phyloP scores from a whole-genome alignment of 1,284 basidiomycete genomes.

The Coriolopsis trogii region DNA sequence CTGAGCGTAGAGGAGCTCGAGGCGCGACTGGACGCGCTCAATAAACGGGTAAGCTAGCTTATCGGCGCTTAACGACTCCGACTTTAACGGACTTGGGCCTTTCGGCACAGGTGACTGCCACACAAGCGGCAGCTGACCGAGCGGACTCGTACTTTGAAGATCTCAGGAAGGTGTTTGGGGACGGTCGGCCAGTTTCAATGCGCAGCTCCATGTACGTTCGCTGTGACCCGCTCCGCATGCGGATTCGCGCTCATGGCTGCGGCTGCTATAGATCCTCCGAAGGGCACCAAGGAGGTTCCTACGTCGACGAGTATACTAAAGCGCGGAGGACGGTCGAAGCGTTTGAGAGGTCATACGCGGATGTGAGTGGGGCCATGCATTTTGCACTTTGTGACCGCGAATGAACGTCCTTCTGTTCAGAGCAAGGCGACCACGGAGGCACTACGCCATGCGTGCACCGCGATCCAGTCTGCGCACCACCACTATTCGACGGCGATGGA shows the following conservation, averaged over 20 bases:
- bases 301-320: constrained; percentile 11
- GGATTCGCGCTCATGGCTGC: no score
- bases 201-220: constrained; percentile 20
- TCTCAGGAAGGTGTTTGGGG: constrained; percentile 19
- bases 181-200: constrained; percentile 23
- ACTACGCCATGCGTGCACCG: constrained; percentile 20
- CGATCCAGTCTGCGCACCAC: constrained; percentile 28
- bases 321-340: constrained; percentile 24
- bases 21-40: constrained; percentile 6
- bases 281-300: constrained; percentile 4
- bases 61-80: not conserved
- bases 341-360: constrained; percentile 21
- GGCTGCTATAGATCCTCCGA: constrained; percentile 12
- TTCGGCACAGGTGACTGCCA: constrained; percentile 22
- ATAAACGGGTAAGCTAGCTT: constrained; percentile 7
- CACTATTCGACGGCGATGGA: constrained; percentile 29
- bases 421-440: constrained; percentile 21
- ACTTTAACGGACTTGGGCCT: not conserved
- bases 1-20: constrained; percentile 15
- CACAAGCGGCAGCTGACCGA: constrained; percentile 11
- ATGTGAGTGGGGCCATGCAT: constrained; percentile 12
- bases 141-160: constrained; percentile 25
- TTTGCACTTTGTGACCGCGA: not conserved
- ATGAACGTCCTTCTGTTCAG: constrained; percentile 2
- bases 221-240: not conserved